These are phyloP conservation scores for Primulina tabacum DNA, from an alignment of 257 asterid species.

Conservation along the genomic window DNA sequence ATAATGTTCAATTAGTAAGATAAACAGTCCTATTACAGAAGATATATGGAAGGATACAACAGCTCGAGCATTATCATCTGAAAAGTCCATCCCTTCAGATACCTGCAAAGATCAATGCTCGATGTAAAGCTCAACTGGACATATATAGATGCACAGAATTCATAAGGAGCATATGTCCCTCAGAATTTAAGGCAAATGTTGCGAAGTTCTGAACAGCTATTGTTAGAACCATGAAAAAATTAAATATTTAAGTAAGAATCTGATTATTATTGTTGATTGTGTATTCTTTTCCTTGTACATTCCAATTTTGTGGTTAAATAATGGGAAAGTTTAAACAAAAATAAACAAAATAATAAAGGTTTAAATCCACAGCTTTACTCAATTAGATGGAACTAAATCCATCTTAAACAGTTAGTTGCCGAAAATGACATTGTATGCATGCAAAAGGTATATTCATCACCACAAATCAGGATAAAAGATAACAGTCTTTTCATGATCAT, in stretches of 20 bases:
- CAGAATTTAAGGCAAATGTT: not conserved
- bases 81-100: slow-evolving; percentile 98
- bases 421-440: slow-evolving; percentile 8
- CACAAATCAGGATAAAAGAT: not conserved
- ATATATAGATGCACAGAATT: slow-evolving; percentile 10
- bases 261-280: not conserved
- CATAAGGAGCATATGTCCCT: not conserved
- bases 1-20: slow-evolving; percentile 20
- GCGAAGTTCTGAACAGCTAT: slow-evolving; percentile 7
- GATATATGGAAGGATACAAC: slow-evolving; percentile 74
- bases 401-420: slow-evolving; percentile 12
- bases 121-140: slow-evolving; percentile 13
- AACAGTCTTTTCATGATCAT: slow-evolving; percentile 13
- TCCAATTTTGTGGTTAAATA: not conserved
- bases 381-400: not conserved
- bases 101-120: slow-evolving; percentile 49
- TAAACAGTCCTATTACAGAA: slow-evolving; percentile 18
- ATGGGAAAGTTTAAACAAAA: too few species aligned
- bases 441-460: slow-evolving; percentile 3
- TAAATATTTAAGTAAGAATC: too few species aligned
- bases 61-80: slow-evolving; percentile 93
- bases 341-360: not conserved
- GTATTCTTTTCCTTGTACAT: not conserved
- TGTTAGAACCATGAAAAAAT: too few species aligned
- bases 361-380: not conserved